Percentiles rank a stretch among this genome's conserved stretches.
phyloP scores from a whole-genome alignment of 371 early-diverging fungal genomes.

The Rhizopus delemar region DNA sequence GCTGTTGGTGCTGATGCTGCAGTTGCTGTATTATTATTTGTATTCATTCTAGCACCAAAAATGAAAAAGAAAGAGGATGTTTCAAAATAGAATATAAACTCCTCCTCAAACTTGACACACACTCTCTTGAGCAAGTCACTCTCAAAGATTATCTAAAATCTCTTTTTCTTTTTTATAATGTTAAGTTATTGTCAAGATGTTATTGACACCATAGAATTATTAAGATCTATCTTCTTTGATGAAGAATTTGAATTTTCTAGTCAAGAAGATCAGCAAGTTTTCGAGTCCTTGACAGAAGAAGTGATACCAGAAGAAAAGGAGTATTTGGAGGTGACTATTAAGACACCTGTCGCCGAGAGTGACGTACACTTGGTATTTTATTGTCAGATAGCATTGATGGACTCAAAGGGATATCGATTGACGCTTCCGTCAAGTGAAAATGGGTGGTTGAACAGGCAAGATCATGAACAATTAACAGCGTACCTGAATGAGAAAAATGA shows the following conservation, averaged over 20 bases:
- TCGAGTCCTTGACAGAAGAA: neutral
- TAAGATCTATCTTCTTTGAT: conserved; percentile 29
- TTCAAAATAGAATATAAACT: neutral
- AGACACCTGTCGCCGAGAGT: conserved; percentile 15
- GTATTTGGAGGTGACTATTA: conserved; percentile 16
- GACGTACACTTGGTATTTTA: conserved; percentile 8
- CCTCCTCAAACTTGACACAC: neutral
- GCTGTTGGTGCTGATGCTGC: conserved; percentile 9
- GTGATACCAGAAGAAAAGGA: neutral
- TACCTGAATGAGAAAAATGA: neutral
- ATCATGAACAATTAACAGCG: conserved; percentile 21
- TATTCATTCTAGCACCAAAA: neutral
- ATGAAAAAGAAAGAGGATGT: conserved; percentile 3
- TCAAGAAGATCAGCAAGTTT: conserved; percentile 10
- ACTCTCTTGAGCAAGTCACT: neutral
- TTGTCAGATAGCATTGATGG: conserved; percentile 8
- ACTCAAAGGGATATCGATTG: conserved; percentile 11
- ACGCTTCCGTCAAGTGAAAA: conserved; percentile 27
- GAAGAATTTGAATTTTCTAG: conserved; percentile 24
- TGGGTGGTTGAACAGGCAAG: conserved; percentile 35
- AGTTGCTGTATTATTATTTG: neutral
- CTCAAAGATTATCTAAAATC: no score
- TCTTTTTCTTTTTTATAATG: neutral
- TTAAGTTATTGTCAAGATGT: conserved; percentile 12
- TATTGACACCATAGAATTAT: conserved; percentile 20